A percentile compares a stretch with the other conserved stretches of the same genome.
These are phyloP conservation scores for Trichoderma hamatum DNA, from an alignment of 2,329 filamentous ascomycete genomes.

Conservation along the genomic window DNA sequence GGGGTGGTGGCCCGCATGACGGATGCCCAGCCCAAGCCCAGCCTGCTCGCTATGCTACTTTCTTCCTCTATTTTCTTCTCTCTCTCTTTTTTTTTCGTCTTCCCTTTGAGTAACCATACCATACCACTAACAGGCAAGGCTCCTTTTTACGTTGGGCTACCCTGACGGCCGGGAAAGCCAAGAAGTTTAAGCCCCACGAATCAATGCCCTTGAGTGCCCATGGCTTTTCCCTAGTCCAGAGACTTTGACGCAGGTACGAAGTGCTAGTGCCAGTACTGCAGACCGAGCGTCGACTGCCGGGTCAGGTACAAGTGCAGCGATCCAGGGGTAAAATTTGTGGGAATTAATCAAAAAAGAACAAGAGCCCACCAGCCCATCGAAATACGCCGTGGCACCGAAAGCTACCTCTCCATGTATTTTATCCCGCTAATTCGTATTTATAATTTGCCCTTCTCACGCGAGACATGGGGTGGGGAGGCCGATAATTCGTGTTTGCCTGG, in stretches of 20 bases:
- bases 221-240: conserved; percentile 3
- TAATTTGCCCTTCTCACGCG: conserved; percentile 27
- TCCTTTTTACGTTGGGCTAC: background rate
- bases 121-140: conserved; percentile 6
- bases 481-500: conserved; percentile 17
- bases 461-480: conserved; percentile 23
- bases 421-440: conserved; percentile 26
- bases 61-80: background rate
- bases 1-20: conserved; percentile 22
- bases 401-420: background rate
- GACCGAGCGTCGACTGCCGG: conserved; percentile 22
- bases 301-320: conserved; percentile 19
- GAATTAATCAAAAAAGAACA: conserved; percentile 22
- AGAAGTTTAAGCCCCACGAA: conserved; percentile 14
- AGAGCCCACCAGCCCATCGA: conserved; percentile 3
- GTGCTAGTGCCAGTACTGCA: conserved; percentile 16
- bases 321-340: conserved; percentile 26
- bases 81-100: background rate
- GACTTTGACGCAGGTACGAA: conserved; percentile 23
- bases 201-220: conserved; percentile 15
- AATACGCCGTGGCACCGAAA: background rate
- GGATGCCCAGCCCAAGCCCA: conserved; percentile 9
- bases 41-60: background rate
- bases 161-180: conserved; percentile 5
- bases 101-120: background rate